Base-by-base conservation (phyloP, 73 alveolate species). In the Paramecium biaurelia region DNA sequence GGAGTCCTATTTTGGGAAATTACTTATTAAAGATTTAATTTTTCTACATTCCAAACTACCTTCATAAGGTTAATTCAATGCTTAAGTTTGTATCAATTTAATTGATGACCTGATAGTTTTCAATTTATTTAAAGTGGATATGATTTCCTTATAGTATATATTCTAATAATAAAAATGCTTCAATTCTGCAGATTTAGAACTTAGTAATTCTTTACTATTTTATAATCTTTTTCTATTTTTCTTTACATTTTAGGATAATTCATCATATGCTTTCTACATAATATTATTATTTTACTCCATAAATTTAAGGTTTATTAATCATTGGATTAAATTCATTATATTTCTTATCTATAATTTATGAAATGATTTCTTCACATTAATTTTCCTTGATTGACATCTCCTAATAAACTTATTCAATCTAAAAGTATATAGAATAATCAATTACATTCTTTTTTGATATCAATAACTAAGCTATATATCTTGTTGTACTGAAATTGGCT, bases 361-460 rank as follows among this genome's bases (percentile, higher is more conserved):
- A 2, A 21, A 79, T 43, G n/a, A 79, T 79, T 47, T 79, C 70
- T 14, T 79, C 90, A 18, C 90, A 79, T 45, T 79, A 32, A 79
- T 79, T 45, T 79, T 79, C 90, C 14, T 42, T 42, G 15, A 6
- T 45, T 38, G 74, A 23, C 45, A 43, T 30, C 32, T 41, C 72
- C 12, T 79, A 21, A 45, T 79, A 79, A 20, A 21, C 15, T 79
- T 43, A 1, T 79, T 79, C 41, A 3, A 79, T 79, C 87, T 74
- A 74, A 4, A n/a, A 9, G 24, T 0, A 74, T 37, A 28, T 3
- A 7, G 0, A 0, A 15, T 7, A 41, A 30, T 74, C 4, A 12
- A 53, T 15, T 74, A 74, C 87, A 79, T 79, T 47, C 56, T 79
- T 23, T 21, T 79, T 79, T 42, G 7, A 4, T 7, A 79, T 45